Evolutionary conservation across 2,329 filamentous ascomycete species (phyloP), one percentile per base, ranked within the genome.

Genomic region (Phialophora macrospora): DNA sequence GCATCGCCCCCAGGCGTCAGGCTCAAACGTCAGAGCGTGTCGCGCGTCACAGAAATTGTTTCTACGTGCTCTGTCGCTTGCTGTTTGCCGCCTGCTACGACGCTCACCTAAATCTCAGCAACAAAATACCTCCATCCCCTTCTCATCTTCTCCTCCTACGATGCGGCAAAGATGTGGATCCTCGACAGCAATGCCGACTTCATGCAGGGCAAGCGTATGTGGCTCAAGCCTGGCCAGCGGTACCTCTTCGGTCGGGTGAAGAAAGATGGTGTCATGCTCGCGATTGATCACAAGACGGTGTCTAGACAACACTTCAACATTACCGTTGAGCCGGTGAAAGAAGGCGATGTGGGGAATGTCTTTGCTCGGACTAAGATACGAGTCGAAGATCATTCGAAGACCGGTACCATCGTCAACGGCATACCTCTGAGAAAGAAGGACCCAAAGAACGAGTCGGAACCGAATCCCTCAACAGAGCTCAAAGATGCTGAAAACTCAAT

Each of bases 271-370:
- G 89, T 86, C 62, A 86, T 87, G 2, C 87, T 91, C 71, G 87
- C 85, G 26, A 90, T 97, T 71, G 86, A 89, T 5, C 86, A 95
- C 73, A 91, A 90, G 73, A 90, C 89, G 0, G 91, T 99, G 56
- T 99, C 95, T 34, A 85, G 94, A 63, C 92, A 95, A 74, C 95
- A 99, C 78, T 80, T 97, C 70, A 88, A 88, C 34, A 88, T 99
- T 58, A 84, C 87, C 49, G 87, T 98, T 6, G 87, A 84, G 55
- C 72, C 79, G 0, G 89, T 94, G 44, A 79, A 82, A 48, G 80
- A 87, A 14, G 89, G 87, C 55, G 87, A 91, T 74, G 90, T 88
- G 61, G 84, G 86, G 65, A 85, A 87, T 65, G 79, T 90, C 14
- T 83, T 86, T 64, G 84, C 82, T 48, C 87, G 90, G 67, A 92